Evolutionary conservation across 2,329 filamentous ascomycete species (phyloP).

Genomic region (Aureobasidium melanogenum): DNA sequence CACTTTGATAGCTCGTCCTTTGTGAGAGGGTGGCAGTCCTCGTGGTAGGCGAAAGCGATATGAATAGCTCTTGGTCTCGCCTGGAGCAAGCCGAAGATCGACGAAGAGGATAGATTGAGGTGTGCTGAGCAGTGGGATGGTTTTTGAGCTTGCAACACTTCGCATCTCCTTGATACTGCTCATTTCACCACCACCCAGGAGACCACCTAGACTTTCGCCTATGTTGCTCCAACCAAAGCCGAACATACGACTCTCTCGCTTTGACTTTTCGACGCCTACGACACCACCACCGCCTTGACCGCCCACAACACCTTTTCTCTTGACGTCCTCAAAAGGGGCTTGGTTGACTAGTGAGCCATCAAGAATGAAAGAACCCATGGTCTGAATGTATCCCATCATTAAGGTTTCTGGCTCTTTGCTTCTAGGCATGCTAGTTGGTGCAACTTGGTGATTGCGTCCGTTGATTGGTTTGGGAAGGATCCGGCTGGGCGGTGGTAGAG

Average conservation of each 20-base stretch:
- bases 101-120: slow-evolving; percentile 95
- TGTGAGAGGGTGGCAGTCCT: slow-evolving; percentile 83
- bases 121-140: slow-evolving; percentile 84
- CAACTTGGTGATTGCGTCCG: slow-evolving; percentile 23
- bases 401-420: slow-evolving; percentile 61
- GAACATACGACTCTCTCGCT: slow-evolving; percentile 70
- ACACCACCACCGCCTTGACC: slow-evolving; percentile 77
- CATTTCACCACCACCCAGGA: slow-evolving; percentile 78
- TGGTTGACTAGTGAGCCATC: slow-evolving; percentile 88
- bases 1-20: slow-evolving; percentile 89
- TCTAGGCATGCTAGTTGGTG: slow-evolving; percentile 37
- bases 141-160: slow-evolving; percentile 72
- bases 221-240: slow-evolving; percentile 83
- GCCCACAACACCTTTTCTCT: slow-evolving; percentile 83
- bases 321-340: slow-evolving; percentile 87
- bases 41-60: slow-evolving; percentile 80
- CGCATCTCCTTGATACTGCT: slow-evolving; percentile 96
- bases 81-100: slow-evolving; percentile 75
- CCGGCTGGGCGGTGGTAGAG: slow-evolving; percentile 36
- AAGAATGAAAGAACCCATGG: slow-evolving; percentile 83
- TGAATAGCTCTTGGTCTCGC: slow-evolving; percentile 78
- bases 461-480: slow-evolving; percentile 42
- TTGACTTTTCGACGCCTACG: slow-evolving; percentile 66
- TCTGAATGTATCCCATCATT: slow-evolving; percentile 97
- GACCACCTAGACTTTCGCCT: slow-evolving; percentile 76